These are phyloP conservation scores for Cichorium intybus DNA, from an alignment of 140 eudicot genomes.

Conservation along the genomic window DNA sequence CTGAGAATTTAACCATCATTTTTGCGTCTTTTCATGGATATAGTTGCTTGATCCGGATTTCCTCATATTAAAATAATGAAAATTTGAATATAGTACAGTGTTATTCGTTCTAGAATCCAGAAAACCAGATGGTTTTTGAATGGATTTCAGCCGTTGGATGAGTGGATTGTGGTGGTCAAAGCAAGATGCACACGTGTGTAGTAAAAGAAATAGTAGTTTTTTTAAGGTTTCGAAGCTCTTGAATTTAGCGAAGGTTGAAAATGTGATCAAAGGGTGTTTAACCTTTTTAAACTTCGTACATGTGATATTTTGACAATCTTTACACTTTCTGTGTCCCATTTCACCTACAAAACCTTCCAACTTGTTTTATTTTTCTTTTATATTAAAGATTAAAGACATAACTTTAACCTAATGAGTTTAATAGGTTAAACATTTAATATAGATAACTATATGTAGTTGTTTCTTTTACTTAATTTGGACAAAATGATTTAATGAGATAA, in stretches of 20 bases:
- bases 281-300: constrained; percentile 26
- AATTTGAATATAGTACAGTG: constrained; percentile 26
- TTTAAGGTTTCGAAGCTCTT: constrained; percentile 55
- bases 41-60: constrained; percentile 52
- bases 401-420: constrained; percentile 3
- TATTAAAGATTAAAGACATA: background rate
- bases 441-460: too few relatives aligned
- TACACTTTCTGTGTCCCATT: constrained; percentile 41
- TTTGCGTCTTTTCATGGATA: constrained; percentile 36
- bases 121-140: constrained; percentile 41
- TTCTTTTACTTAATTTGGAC: too few relatives aligned
- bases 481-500: too few relatives aligned
- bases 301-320: constrained; percentile 35
- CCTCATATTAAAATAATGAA: constrained; percentile 27
- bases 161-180: constrained; percentile 43
- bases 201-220: constrained; percentile 43
- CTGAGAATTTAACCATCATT: constrained; percentile 31
- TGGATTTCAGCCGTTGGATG: constrained; percentile 34
- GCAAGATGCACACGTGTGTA: constrained; percentile 66
- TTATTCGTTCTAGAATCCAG: constrained; percentile 40
- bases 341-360: constrained; percentile 33
- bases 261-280: constrained; percentile 32
- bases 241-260: constrained; percentile 47
- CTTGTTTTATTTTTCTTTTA: constrained; percentile 17
- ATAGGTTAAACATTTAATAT: too few relatives aligned